phyloP scores from a whole-genome alignment of 345 rosid species.

The Linum tenue region DNA sequence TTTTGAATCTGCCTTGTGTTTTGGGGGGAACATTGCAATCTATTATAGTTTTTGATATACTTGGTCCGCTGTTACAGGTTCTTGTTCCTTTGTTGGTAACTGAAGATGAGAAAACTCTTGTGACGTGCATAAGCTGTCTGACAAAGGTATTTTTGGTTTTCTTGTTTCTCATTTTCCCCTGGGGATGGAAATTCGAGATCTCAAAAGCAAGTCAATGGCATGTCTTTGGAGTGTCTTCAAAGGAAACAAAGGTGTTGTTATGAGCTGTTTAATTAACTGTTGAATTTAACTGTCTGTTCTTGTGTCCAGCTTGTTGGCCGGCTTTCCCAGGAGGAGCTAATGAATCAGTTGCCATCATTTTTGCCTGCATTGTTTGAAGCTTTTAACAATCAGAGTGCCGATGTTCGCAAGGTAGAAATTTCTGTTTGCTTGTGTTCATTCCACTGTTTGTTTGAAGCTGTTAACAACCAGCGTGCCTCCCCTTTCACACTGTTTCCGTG shows the following conservation, averaged over 20 bases:
- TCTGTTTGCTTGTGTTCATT: not conserved
- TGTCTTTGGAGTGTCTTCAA: not conserved
- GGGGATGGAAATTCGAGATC: not conserved
- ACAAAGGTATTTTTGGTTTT: conserved; percentile 54
- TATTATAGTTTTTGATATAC: not conserved
- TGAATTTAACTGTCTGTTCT: not conserved
- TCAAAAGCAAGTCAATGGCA: not conserved
- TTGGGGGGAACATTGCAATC: too few relatives aligned
- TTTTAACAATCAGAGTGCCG: conserved; percentile 93
- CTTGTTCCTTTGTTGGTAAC: conserved; percentile 78
- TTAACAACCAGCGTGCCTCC: not conserved
- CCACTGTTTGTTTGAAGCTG: not conserved
- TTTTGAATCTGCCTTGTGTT: not conserved
- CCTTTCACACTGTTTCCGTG: not conserved
- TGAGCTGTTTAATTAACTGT: not conserved
- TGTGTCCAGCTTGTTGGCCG: conserved; percentile 78
- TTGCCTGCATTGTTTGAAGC: conserved; percentile 96
- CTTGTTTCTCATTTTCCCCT: not conserved
- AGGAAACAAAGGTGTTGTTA: not conserved
- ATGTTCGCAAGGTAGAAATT: conserved; percentile 78
- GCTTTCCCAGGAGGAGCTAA: conserved; percentile 82
- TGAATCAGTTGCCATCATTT: conserved; percentile 72
- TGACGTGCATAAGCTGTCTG: conserved; percentile 82
- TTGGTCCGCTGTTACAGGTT: conserved; percentile 41
- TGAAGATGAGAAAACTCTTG: conserved; percentile 89